phyloP scores from a whole-genome alignment of 106 monocot species.

The Platanthera guangdongensis region DNA sequence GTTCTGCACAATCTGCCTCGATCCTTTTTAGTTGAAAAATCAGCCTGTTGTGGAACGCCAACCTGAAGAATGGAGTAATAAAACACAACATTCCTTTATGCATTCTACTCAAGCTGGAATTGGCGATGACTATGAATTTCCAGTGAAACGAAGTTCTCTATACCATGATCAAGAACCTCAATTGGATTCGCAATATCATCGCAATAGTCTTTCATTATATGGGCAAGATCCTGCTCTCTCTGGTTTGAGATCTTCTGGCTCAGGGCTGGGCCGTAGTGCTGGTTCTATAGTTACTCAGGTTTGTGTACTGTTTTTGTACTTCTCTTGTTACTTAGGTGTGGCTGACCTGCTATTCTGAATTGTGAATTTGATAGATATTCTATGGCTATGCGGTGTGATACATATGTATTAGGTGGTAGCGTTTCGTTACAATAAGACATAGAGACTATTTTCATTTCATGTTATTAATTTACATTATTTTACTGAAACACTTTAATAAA shows the following conservation, averaged over 20 bases:
- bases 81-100: slow-evolving; percentile 29
- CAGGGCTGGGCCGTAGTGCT: slow-evolving; percentile 37
- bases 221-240: slow-evolving; percentile 74
- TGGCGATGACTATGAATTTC: slow-evolving; percentile 42
- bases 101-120: slow-evolving; percentile 22
- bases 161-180: slow-evolving; percentile 42
- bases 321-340: background rate
- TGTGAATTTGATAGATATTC: background rate
- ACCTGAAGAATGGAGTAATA: slow-evolving; percentile 38
- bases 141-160: slow-evolving; percentile 47
- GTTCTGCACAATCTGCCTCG: background rate
- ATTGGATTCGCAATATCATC: slow-evolving; percentile 9
- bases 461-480: too few relatives aligned
- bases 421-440: too few relatives aligned
- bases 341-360: background rate
- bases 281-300: slow-evolving; percentile 85
- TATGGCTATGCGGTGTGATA: background rate
- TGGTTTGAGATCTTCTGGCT: slow-evolving; percentile 44
- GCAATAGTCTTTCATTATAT: slow-evolving; percentile 52
- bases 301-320: background rate
- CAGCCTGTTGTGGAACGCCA: slow-evolving; percentile 33
- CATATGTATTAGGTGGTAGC: too few relatives aligned
- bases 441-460: too few relatives aligned
- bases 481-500: too few relatives aligned
- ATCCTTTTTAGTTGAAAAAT: slow-evolving; percentile 12